Conservation (phyloP, 1,284 basidiomycete species). For the Fomitopsis schrenkii region DNA sequence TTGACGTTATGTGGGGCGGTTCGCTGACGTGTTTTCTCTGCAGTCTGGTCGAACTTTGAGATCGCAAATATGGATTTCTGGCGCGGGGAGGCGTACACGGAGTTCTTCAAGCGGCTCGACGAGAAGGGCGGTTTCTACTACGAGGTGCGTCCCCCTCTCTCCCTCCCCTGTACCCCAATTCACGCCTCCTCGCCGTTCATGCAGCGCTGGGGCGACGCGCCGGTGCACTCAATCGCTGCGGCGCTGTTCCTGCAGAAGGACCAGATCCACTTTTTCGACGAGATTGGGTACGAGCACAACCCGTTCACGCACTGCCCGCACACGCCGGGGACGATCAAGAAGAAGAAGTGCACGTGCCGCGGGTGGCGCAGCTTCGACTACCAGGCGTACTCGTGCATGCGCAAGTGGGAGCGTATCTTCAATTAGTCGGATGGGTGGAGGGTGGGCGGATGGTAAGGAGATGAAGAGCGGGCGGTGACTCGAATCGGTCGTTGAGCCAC, state of each 20-base stretch:
- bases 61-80: slow-evolving; percentile 66
- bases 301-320: slow-evolving; percentile 50
- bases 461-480: background rate
- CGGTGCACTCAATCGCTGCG: slow-evolving; percentile 74
- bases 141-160: slow-evolving; percentile 40
- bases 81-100: slow-evolving; percentile 58
- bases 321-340: slow-evolving; percentile 33
- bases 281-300: slow-evolving; percentile 55
- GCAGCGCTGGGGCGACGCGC: slow-evolving; percentile 76
- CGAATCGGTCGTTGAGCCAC: background rate
- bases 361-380: slow-evolving; percentile 41
- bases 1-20: no score
- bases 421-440: background rate
- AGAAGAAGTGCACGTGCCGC: slow-evolving; percentile 43
- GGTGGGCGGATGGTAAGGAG: background rate
- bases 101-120: slow-evolving; percentile 75
- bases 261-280: slow-evolving; percentile 67
- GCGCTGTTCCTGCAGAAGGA: slow-evolving; percentile 58
- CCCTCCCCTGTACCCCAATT: background rate
- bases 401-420: slow-evolving; percentile 36
- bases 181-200: background rate
- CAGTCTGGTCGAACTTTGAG: slow-evolving; percentile 79
- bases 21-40: background rate
- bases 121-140: slow-evolving; percentile 74
- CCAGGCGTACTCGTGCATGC: slow-evolving; percentile 47